Base-by-base conservation (phyloP, 306 rosid genomes). In the Ormosia emarginata region DNA sequence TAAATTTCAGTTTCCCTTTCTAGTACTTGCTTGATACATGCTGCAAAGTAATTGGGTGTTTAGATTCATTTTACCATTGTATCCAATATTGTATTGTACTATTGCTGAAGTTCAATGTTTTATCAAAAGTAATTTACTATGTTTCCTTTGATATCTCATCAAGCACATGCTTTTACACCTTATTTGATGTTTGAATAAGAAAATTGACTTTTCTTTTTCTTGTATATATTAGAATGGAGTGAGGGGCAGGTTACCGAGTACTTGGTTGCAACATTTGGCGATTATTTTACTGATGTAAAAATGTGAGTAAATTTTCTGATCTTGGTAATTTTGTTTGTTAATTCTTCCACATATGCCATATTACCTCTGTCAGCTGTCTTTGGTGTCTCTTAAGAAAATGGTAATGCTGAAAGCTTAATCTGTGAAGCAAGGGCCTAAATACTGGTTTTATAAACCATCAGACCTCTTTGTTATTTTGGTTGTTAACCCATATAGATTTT, bases 181-280 rank as follows among this genome's bases (percentile, higher is more conserved):
- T 17, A 29, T 55, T 72, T 78, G 64, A 57, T 55, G 55, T 69
- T 78, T 57, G 32, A 77, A 36, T 69, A 36, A 30, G 15, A 41
- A 59, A 33, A 2, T 30, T 73, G 49, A 18, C 50, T 78, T 67
- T 34, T 76, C 32, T 62, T 83, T 33, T 75, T 40, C 67, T 74
- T 76, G 65, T 68, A 80, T 87, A 58, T 85, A 75, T 77, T 93
- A 95, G 98, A 93, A 78, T 95, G 99, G 99, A 87, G 86, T 8
- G 99, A 93, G 82, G 98, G 94, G 63, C 97, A 92, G 76, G 91
- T 95, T 65, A 95, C 99, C 1, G 99, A 93, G 84, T 90, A 83
- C 93, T 92, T 95, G 68, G 97, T 93, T 83, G 97, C 96, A 83
- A 93, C 99, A 32, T 95, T 95, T 82, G 87, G 98, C 34, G 99